Base-by-base conservation (phyloP, 2,329 filamentous ascomycete genomes). In the Emergomyces orientalis region DNA sequence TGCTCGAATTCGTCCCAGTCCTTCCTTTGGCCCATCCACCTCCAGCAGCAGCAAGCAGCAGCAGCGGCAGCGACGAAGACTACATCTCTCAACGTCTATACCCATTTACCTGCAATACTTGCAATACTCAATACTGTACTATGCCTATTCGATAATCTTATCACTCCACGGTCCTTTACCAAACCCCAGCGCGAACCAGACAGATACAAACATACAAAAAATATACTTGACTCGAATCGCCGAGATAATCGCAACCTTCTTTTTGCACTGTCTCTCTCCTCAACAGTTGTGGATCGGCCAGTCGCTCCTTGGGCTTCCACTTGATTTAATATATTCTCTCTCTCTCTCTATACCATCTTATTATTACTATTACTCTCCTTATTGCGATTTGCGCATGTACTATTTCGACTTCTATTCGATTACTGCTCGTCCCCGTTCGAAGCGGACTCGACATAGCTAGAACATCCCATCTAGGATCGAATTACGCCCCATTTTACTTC, bases 1-100 rank as follows among this genome's bases (percentile, higher is more conserved):
- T 66, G 72, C 70, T 70, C 69, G 63, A 66, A 64, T 64, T 67
- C 60, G 70, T 69, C 70, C 73, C 22, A 70, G 3, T 73, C 73
- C 68, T 74, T 75, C 73, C 66, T 72, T 73, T 67, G 60, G 60
- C 61, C 59, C 39, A 51, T 52, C 51, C 47, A 62, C 8, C 70
- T 71, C 13, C 41, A 37, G 22, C 19, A 25, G 19, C 7, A 47
- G 22, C 25, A 34, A 14, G n/a, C 70, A 72, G 19, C 41, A 45
- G 37, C n/a, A 14, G n/a, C n/a, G 27, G n/a, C 49, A 32, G 49
- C 6, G 14, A 4, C 14, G 30, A n/a, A 19, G 17, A 34, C 27
- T 55, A 41, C 27, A 19, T 54, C 25, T 32, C 32, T 54, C 25
- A 2, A 19, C 27, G 13, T 9, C 25, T 54, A 54, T 32, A 30